Percentiles rank a stretch among this genome's conserved stretches.
Evolutionary conservation across 331 rosid species (phyloP).

Genomic region (Pyrus hybrid): DNA sequence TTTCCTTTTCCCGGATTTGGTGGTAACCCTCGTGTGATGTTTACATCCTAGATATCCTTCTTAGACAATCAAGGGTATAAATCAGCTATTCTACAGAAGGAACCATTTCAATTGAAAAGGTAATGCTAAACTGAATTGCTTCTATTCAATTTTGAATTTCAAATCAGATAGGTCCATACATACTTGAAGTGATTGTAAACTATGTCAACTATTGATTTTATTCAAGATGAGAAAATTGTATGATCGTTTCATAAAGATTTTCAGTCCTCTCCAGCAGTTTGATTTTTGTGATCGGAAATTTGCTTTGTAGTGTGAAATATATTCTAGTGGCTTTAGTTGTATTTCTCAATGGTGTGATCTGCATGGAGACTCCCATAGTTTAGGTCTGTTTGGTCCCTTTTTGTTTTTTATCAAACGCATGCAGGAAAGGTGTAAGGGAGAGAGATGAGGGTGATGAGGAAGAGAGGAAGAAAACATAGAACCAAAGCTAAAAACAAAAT

Average conservation of each 20-base stretch:
- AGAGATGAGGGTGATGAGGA: background rate
- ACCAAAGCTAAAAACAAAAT: background rate
- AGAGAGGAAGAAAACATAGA: background rate
- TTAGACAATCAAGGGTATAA: conserved; percentile 70
- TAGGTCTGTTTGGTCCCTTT: background rate
- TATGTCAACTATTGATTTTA: background rate
- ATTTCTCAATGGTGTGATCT: background rate
- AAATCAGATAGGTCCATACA: background rate
- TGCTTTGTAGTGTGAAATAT: background rate
- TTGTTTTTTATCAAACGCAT: background rate
- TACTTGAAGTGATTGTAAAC: background rate
- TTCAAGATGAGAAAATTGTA: background rate
- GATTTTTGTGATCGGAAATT: background rate
- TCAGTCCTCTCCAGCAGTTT: background rate
- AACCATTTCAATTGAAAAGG: conserved; percentile 95
- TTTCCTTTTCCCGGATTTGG: background rate
- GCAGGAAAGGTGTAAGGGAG: background rate
- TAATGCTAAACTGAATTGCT: background rate
- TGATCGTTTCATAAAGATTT: background rate
- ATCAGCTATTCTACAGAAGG: conserved; percentile 60
- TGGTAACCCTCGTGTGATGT: conserved; percentile 13
- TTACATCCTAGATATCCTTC: conserved; percentile 59
- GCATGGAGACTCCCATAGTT: background rate
- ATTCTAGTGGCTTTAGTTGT: background rate
- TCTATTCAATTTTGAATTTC: background rate